These are phyloP conservation scores for Candida nemodendra DNA, from an alignment of 805 yeast species.

Conservation along the genomic window DNA sequence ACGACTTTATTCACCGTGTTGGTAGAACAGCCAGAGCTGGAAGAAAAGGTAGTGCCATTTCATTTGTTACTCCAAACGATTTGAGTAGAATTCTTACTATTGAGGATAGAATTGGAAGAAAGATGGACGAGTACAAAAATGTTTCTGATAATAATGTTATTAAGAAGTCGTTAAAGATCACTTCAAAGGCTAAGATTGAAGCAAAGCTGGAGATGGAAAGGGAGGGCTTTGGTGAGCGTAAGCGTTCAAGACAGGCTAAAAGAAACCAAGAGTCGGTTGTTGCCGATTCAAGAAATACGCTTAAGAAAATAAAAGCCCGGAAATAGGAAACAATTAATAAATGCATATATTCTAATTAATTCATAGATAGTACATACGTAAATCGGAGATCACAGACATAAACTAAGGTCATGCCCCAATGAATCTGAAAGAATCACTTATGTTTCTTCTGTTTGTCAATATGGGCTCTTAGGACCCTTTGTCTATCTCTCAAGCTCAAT, in stretches of 20 bases:
- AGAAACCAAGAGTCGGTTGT: neutral
- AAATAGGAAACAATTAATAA: too few relatives aligned
- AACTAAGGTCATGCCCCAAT: too few relatives aligned
- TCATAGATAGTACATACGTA: too few relatives aligned
- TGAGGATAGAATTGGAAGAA: constrained; percentile 77
- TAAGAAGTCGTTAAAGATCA: constrained; percentile 63
- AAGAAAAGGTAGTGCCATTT: constrained; percentile 75
- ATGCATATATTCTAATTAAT: too few relatives aligned
- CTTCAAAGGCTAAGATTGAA: constrained; percentile 84
- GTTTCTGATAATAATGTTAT: constrained; percentile 78
- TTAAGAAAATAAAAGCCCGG: constrained; percentile 3
- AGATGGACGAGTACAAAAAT: constrained; percentile 72
- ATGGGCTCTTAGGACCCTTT: constrained; percentile 81
- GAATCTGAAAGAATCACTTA: too few relatives aligned
- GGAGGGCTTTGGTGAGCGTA: constrained; percentile 77
- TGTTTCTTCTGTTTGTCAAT: constrained; percentile 88
- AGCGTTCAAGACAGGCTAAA: constrained; percentile 21
- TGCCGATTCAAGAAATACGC: neutral
- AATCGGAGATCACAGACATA: too few relatives aligned
- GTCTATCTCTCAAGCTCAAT: constrained; percentile 87
- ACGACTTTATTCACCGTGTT: constrained; percentile 82
- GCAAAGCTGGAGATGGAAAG: constrained; percentile 91
- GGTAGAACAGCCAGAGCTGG: constrained; percentile 99
- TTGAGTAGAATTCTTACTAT: constrained; percentile 78
- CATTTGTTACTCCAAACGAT: constrained; percentile 84